A percentile compares a stretch with the other conserved stretches of the same genome.
Evolutionary conservation across 768 basidiomycete species (phyloP).

Genomic region (Strobilomyces dryophilus): DNA sequence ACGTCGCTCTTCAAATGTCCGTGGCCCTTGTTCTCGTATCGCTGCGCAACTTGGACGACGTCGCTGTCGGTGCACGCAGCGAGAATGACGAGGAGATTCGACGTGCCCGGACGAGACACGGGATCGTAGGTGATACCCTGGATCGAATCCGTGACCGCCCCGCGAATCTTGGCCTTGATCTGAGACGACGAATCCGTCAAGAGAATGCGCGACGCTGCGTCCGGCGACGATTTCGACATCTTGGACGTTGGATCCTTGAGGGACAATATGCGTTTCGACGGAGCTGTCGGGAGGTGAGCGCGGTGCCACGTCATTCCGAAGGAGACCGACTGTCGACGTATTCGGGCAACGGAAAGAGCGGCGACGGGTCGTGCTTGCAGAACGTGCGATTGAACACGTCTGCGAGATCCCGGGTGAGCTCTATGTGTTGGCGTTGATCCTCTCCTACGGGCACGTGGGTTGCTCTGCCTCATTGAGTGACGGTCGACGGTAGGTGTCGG

Average conservation of each 20-base stretch:
- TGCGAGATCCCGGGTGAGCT: slow-evolving; percentile 81
- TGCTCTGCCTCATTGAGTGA: slow-evolving; percentile 43
- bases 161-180: slow-evolving; percentile 19
- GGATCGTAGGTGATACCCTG: slow-evolving; percentile 80
- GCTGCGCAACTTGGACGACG: slow-evolving; percentile 40
- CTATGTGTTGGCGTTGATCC: slow-evolving; percentile 92
- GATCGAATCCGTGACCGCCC: slow-evolving; percentile 83
- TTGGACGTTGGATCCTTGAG: slow-evolving; percentile 82
- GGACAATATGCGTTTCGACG: slow-evolving; percentile 78
- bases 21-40: slow-evolving; percentile 55
- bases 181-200: too few relatives aligned
- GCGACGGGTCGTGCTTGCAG: slow-evolving; percentile 31
- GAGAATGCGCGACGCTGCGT: too few relatives aligned
- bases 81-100: slow-evolving; percentile 63
- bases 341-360: slow-evolving; percentile 69
- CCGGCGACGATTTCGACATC: slow-evolving; percentile 83
- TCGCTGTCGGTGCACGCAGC: slow-evolving; percentile 62
- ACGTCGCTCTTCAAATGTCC: slow-evolving; percentile 72
- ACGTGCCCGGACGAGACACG: slow-evolving; percentile 68
- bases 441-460: slow-evolving; percentile 96
- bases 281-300: slow-evolving; percentile 42
- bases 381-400: slow-evolving; percentile 77
- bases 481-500: not conserved
- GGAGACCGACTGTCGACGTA: slow-evolving; percentile 34
- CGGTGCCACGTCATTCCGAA: too few relatives aligned